Evolutionary conservation across 257 asterid species (phyloP).

Genomic region (Striga asiatica): DNA sequence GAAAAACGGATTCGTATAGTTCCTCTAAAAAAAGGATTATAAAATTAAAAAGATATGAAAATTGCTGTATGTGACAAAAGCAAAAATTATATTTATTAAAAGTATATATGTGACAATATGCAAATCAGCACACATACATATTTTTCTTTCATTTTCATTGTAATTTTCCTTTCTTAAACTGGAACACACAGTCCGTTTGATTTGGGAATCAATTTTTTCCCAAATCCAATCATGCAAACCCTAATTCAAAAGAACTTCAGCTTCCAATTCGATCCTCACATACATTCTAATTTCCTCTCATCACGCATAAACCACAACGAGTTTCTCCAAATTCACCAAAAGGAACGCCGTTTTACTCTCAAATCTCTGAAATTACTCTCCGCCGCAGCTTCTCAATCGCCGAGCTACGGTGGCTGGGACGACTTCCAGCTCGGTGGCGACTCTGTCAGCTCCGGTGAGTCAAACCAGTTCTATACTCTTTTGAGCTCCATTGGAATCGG

Average conservation of each 20-base stretch:
- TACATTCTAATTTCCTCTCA: conserved; percentile 14
- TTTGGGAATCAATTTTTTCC: conserved; percentile 15
- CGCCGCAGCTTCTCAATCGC: conserved; percentile 34
- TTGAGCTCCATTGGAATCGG: conserved; percentile 51
- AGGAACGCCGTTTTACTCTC: conserved; percentile 12
- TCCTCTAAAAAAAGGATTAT: too few relatives aligned
- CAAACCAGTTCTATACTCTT: conserved; percentile 35
- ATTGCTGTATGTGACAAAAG: too few relatives aligned
- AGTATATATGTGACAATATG: too few relatives aligned
- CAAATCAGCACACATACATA: too few relatives aligned
- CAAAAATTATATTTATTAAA: too few relatives aligned
- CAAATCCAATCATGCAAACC: conserved; percentile 33
- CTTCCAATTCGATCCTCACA: conserved; percentile 19
- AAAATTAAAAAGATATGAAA: too few relatives aligned
- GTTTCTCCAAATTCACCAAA: conserved; percentile 21
- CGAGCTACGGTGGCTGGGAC: conserved; percentile 70
- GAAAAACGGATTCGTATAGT: too few relatives aligned
- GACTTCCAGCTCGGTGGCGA: conserved; percentile 30
- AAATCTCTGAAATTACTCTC: conserved; percentile 25
- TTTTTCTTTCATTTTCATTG: too few relatives aligned
- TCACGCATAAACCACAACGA: conserved; percentile 16
- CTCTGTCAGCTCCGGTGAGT: conserved; percentile 44
- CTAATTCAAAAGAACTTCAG: conserved; percentile 29
- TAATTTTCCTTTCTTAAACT: too few relatives aligned
- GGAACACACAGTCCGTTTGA: too few relatives aligned